Conservation (phyloP, 2,329 filamentous ascomycete genomes). For the Diaporthe sp. region DNA sequence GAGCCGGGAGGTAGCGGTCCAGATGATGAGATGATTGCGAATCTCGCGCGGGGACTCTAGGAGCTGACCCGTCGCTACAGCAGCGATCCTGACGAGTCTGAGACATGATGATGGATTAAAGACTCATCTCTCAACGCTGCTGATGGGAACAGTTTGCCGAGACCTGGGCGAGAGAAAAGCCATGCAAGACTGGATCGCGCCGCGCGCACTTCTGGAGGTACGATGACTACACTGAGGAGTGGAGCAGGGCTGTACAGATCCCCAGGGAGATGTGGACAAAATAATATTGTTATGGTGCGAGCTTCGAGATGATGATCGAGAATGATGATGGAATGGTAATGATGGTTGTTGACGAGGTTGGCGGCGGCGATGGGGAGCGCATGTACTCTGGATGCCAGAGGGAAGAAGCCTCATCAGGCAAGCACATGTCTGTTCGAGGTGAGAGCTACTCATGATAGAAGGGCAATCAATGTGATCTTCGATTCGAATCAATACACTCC, state of each 20-base stretch:
- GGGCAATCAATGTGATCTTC: background rate
- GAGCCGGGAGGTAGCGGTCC: background rate
- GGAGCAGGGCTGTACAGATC: background rate
- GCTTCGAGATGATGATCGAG: background rate
- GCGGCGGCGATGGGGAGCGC: background rate
- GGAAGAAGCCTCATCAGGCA: background rate
- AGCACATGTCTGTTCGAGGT: background rate
- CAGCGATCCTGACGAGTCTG: background rate
- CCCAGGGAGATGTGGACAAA: background rate
- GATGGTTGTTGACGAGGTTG: background rate
- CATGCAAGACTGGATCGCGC: background rate
- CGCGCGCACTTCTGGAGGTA: background rate
- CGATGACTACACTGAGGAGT: background rate
- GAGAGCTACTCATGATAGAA: background rate
- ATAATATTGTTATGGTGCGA: background rate
- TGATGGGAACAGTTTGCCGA: background rate
- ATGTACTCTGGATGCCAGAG: background rate
- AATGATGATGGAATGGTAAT: background rate
- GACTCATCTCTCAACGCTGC: background rate
- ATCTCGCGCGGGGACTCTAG: background rate
- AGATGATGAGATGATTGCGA: background rate
- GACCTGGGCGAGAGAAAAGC: too few species aligned
- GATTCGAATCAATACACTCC: background rate
- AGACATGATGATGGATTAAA: background rate
- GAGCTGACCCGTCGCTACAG: too few species aligned